A percentile compares a stretch with the other conserved stretches of the same genome.
Conservation (phyloP, 1,284 basidiomycete species). For the Cryptococcus sp. region DNA sequence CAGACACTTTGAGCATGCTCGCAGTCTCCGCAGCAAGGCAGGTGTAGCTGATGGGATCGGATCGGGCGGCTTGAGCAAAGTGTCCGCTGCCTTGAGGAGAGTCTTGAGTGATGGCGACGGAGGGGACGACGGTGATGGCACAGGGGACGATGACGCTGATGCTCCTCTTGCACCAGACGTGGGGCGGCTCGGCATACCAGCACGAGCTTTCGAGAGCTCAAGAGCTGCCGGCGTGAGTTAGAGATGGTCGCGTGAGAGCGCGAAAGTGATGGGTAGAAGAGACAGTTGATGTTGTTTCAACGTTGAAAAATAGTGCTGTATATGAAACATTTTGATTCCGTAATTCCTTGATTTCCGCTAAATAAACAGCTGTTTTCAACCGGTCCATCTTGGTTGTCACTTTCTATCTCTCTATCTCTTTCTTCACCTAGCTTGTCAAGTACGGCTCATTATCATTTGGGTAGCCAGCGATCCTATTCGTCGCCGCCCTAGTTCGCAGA, state of each 20-base stretch:
- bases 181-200: no score
- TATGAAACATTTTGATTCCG: conserved; percentile 6
- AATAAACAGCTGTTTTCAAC: not conserved
- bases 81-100: conserved; percentile 27
- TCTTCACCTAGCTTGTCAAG: not conserved
- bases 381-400: not conserved
- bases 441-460: not conserved
- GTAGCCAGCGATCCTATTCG: not conserved
- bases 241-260: no score
- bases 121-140: not conserved
- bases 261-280: not conserved
- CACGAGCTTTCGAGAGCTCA: no score
- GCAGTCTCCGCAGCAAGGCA: conserved; percentile 26
- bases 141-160: not conserved
- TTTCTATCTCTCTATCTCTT: not conserved
- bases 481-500: not conserved
- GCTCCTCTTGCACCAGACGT: no score
- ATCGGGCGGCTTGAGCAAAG: conserved; percentile 36
- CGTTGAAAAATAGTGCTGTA: not conserved
- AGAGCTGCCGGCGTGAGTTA: no score
- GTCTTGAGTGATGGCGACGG: conserved; percentile 15
- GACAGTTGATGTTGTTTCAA: not conserved
- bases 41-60: conserved; percentile 34
- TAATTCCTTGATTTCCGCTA: not conserved
- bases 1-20: conserved; percentile 20